phyloP scores from a whole-genome alignment of 768 basidiomycete genomes.

The Chalciporus chontae region DNA sequence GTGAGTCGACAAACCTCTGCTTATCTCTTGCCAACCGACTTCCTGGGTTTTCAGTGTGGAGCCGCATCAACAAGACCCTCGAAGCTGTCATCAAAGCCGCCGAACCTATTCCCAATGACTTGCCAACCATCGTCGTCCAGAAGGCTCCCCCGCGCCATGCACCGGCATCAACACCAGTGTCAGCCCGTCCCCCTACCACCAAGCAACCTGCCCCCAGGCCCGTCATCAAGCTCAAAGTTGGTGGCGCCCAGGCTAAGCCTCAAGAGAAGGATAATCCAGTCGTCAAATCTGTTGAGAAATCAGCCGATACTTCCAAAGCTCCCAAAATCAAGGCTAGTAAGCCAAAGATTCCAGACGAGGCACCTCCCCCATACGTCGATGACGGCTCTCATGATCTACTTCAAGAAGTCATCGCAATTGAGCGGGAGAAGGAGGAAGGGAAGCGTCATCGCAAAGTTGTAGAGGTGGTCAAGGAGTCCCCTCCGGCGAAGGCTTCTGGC shows the following conservation, averaged over 20 bases:
- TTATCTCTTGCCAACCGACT: neutral
- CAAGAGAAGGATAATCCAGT: constrained; percentile 30
- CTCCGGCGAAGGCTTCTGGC: constrained; percentile 35
- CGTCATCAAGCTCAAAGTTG: constrained; percentile 67
- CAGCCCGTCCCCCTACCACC: constrained; percentile 13
- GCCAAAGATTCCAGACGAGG: constrained; percentile 41
- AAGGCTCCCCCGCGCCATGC: constrained; percentile 15
- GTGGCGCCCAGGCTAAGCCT: constrained; percentile 35
- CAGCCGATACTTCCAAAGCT: constrained; percentile 32
- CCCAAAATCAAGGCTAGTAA: constrained; percentile 42
- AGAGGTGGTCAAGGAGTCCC: constrained; percentile 39
- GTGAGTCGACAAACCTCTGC: constrained; percentile 42
- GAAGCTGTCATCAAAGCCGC: constrained; percentile 56
- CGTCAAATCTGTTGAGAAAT: constrained; percentile 24
- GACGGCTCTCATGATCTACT: constrained; percentile 81
- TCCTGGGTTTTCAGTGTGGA: constrained; percentile 62
- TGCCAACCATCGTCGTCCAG: constrained; percentile 26
- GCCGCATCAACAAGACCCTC: constrained; percentile 78
- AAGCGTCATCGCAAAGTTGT: constrained; percentile 42
- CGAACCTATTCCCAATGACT: constrained; percentile 19
- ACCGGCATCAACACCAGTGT: constrained; percentile 5
- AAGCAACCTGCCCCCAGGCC: constrained; percentile 46
- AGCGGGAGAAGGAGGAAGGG: constrained; percentile 60
- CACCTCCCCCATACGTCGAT: constrained; percentile 67
- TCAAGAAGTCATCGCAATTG: constrained; percentile 80